phyloP scores from a whole-genome alignment of 176 grass and related monocot species.

The Oryza glaberrima region DNA sequence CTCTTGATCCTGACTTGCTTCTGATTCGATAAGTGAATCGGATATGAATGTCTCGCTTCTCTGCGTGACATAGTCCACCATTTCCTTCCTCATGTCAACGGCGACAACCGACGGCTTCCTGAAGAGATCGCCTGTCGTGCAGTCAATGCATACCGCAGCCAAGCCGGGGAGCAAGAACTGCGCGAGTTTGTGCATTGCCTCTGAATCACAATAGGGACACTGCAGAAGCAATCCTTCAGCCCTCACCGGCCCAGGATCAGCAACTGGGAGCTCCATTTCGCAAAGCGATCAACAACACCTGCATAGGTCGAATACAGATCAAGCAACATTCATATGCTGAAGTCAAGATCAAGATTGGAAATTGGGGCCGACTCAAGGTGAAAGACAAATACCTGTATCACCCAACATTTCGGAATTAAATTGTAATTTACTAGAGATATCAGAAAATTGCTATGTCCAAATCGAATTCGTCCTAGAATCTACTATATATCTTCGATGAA shows the following conservation, averaged over 20 bases:
- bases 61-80: conserved; percentile 72
- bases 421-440: not conserved
- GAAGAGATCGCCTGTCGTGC: conserved; percentile 73
- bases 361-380: not conserved
- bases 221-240: conserved; percentile 45
- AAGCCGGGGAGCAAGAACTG: conserved; percentile 74
- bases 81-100: conserved; percentile 68
- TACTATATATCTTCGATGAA: too few relatives aligned
- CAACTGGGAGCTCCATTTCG: conserved; percentile 68
- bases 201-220: conserved; percentile 66
- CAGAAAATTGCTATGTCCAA: not conserved
- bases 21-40: conserved; percentile 52
- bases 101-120: conserved; percentile 57
- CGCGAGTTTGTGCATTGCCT: conserved; percentile 73
- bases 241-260: conserved; percentile 52
- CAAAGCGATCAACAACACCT: conserved; percentile 37
- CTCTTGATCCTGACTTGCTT: conserved; percentile 29
- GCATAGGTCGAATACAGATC: not conserved
- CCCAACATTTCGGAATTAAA: not conserved
- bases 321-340: not conserved
- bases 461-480: not conserved
- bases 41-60: conserved; percentile 73
- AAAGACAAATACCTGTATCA: not conserved
- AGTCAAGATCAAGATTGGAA: not conserved
- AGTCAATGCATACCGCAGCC: conserved; percentile 68